Base-by-base conservation (phyloP, 345 rosid genomes). In the Heritiera fomes region DNA sequence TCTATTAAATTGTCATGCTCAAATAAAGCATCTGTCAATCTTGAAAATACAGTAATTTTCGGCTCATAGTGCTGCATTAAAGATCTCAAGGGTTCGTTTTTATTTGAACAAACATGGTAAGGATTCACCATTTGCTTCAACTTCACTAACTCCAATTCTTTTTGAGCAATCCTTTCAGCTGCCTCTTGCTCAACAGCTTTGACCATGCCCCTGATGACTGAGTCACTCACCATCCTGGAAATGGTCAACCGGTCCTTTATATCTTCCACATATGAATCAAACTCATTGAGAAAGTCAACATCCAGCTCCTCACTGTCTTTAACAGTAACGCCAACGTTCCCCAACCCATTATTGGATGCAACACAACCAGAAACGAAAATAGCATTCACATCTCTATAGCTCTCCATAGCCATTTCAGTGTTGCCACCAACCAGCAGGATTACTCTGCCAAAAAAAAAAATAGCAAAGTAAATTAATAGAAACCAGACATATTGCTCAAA, bases 141-240 rank as follows among this genome's bases (percentile, higher is more conserved):
- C 63, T 79, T 84, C 11, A 84, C 85, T 80, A 97, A 63, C 78
- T 94, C 97, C 77, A 80, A 67, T 8, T 94, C 95, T 83, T 91
- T 90, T 86, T 80, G 32, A 71, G 90, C 87, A 52, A 92, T 87
- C 87, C 84, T 87, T 80, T 87, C 92, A 23, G 87, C 84, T 62
- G 97, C 95, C 66, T 91, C 91, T 20, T 89, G 85, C 79, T 93
- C 88, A 66, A 94, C 81, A 0, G 92, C 97, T 49, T 80, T 85
- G 12, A 90, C 90, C 87, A 89, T 86, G 55, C 94, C 99, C 86
- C 83, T 94, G 30, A 91, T 82, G 73, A 96, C 87, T 1, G 98
- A 90, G 46, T 94, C 91, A 45, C 82, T 90, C 41, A 96, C 99
- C 87, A 88, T 89, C 73, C 97, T 90, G 1, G 97, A 94, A 86